phyloP scores from a whole-genome alignment of 73 alveolate species.

The Tetrahymena elliotti region DNA sequence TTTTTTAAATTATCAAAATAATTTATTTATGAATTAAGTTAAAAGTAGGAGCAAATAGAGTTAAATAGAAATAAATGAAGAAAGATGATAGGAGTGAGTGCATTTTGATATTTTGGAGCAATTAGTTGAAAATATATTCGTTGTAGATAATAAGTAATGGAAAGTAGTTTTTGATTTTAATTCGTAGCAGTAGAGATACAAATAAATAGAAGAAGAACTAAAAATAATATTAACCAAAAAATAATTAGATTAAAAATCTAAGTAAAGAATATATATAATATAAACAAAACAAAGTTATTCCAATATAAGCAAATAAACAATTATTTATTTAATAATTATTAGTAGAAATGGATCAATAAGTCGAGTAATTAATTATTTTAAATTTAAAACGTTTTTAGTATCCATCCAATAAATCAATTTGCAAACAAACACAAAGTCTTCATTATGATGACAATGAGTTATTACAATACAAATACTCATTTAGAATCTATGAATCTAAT shows the following conservation, averaged over 20 bases:
- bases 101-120: neutral
- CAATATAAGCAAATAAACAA: neutral
- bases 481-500: neutral
- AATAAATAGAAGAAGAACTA: neutral
- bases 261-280: neutral
- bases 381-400: neutral
- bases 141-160: neutral
- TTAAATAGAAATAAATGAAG: neutral
- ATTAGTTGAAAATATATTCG: neutral
- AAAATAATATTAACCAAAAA: neutral
- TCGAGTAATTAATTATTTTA: neutral
- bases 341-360: neutral
- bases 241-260: neutral
- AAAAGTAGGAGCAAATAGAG: neutral
- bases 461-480: neutral
- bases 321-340: neutral
- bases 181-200: slow-evolving; percentile 1
- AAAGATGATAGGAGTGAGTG: neutral
- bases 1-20: too few species aligned
- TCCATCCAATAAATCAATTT: neutral
- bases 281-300: neutral
- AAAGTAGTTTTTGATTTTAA: neutral
- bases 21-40: too few species aligned
- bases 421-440: neutral
- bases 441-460: neutral